Base-by-base conservation (phyloP, 208 protist species). In the Wallacemonas rigidus region DNA sequence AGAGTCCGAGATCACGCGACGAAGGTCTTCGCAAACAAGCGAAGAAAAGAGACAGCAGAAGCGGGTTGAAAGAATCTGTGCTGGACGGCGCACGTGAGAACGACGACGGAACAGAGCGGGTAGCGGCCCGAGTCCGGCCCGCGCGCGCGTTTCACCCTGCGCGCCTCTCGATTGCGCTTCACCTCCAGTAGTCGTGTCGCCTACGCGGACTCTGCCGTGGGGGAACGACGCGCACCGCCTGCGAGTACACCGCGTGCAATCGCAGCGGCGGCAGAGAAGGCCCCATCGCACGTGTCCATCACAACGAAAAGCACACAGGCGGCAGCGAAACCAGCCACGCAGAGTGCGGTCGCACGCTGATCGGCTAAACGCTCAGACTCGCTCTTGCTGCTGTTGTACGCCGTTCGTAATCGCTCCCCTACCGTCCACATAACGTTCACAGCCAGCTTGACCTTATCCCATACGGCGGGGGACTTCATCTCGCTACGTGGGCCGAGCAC, bases 381-480 rank as follows among this genome's bases (percentile, higher is more conserved):
- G 55, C 81, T 91, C 65, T 87, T 87, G 63, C 86, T 86, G 41
- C 76, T 83, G 72, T 87, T 87, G 79, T 94, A 94, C 15, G 90
- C 89, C 0, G 79, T 40, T n/a, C 89, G 82, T 14, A 94, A 79
- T 15, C 83, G 79, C 35, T 83, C 81, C 15, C 89, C 89, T 38
- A 94, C 84, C 44, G 87, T 84, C 79, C 88, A 94, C 15, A 94
- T 73, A 35, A 85, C 80, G 12, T 72, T 65, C 35, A 84, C 69
- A 8, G 78, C 85, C 40, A 67, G 79, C 57, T 60, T 78, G 40
- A 87, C 67, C 45, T 83, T 81, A 40, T 75, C 58, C 79, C 82
- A 87, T 14, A 81, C 62, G 12, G 65, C 65, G 5, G 70, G 41
- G 38, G 76, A 77, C 44, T 67, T 50, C 48, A 51, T 62, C 7